These are phyloP conservation scores for Lanmaoa rubissima DNA, from an alignment of 768 basidiomycete genomes.

Conservation along the genomic window DNA sequence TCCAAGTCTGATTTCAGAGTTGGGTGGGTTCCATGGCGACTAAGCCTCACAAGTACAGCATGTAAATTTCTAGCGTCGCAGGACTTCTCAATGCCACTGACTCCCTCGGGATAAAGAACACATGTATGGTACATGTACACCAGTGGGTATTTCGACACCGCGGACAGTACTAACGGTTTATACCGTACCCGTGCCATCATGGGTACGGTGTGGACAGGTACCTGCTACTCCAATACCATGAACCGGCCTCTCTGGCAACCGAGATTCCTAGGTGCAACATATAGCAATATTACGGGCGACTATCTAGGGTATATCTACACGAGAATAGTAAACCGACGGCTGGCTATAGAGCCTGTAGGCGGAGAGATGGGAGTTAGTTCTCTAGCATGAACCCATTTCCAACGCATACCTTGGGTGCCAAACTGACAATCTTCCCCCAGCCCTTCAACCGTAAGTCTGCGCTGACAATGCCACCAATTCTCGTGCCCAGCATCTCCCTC, in stretches of 20 bases:
- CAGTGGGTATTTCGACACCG: no score
- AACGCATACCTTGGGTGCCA: constrained; percentile 78
- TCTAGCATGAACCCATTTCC: background rate
- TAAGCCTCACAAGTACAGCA: no score
- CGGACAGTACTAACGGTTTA: no score
- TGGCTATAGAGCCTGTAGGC: constrained; percentile 18
- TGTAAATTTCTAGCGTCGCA: no score
- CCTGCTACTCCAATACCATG: background rate
- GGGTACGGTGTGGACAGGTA: no score
- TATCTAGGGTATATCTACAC: constrained; percentile 15
- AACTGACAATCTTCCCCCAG: constrained; percentile 90
- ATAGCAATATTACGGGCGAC: background rate
- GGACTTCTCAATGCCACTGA: no score
- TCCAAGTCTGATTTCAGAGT: no score
- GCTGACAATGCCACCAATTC: constrained; percentile 91
- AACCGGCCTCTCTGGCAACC: background rate
- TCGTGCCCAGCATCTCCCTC: constrained; percentile 91
- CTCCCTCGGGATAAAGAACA: no score
- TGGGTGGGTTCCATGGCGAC: no score
- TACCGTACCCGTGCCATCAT: no score
- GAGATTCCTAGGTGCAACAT: background rate
- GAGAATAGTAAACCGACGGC: background rate
- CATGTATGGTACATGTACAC: no score
- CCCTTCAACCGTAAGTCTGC: constrained; percentile 88
- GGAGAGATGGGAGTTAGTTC: background rate